Evolutionary conservation across 164 flowering plant genomes (phyloP), one percentile per base, ranked within the genome.

Genomic region (Umbilicus rupestris): DNA sequence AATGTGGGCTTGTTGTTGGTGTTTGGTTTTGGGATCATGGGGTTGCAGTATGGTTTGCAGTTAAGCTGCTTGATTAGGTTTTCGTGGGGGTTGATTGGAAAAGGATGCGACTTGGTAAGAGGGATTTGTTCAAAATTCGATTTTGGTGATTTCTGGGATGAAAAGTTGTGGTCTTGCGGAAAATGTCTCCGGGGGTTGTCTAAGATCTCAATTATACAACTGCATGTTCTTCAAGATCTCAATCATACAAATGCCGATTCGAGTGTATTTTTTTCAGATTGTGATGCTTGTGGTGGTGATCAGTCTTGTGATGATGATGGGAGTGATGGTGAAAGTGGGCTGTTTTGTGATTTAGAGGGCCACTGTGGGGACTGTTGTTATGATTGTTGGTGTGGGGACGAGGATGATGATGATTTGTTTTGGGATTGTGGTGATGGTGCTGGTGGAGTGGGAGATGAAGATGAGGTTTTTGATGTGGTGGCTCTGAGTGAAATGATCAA

Each of bases 401-500:
- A 66, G 6, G 35, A 4, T 31, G 30, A 49, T 8, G 63, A 42
- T 39, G 50, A 22, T 3, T 10, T 9, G 3, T 69, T 64, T 12
- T 47, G 66, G 44, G 70, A 60, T 2, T 62, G 63, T 8, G 70
- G 73, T 20, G 76, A 63, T 5, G 30, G 28, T 3, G 73, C 28
- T 19, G 62, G 44, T 17, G 68, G 60, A 63, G 24, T 41, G 58
- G 66, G 47, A 63, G 69, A 68, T 35, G 84, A 75, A 65, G 86
- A 82, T 41, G 69, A 69, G 26, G 78, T 73, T 44, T 74, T 66
- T 49, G 82, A 81, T 74, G 79, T 79, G 2, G 10, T 67, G 57
- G 66, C 49, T 39, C 57, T 91, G 73, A 83, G 81, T 70, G 77
- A 71, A 68, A 33, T 78, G 67, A 68, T 91, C 26, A 77, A 79